Conservation (phyloP, 75 land plant species). For the Selaginella tamariscina region DNA sequence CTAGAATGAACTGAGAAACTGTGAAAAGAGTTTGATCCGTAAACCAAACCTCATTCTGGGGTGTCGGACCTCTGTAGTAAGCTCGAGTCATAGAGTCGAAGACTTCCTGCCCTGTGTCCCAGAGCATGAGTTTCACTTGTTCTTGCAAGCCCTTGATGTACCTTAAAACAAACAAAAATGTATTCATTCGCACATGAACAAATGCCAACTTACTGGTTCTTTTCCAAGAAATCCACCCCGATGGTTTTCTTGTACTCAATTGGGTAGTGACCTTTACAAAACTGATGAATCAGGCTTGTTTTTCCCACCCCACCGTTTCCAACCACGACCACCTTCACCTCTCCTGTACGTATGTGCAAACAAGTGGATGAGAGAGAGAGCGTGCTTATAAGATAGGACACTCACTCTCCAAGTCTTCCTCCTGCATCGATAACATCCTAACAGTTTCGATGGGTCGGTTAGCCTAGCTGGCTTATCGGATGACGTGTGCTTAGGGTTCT, state of each 20-base stretch:
- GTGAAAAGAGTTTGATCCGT: too few species aligned
- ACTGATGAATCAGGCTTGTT: constrained; percentile 33
- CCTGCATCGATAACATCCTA: constrained; percentile 32
- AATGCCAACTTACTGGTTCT: constrained; percentile 20
- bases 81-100: background rate
- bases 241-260: constrained; percentile 32
- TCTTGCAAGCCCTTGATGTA: constrained; percentile 24
- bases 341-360: too few species aligned
- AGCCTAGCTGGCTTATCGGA: background rate
- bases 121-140: constrained; percentile 33
- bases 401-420: constrained; percentile 39
- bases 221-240: constrained; percentile 36
- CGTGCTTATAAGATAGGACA: background rate
- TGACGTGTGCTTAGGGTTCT: background rate
- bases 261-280: constrained; percentile 28
- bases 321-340: constrained; percentile 33
- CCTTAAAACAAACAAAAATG: constrained; percentile 11
- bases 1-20: too few species aligned
- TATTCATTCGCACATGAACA: background rate
- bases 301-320: constrained; percentile 37
- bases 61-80: background rate
- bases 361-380: too few species aligned
- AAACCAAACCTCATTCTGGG: background rate
- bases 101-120: constrained; percentile 1
- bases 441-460: constrained; percentile 3